These are phyloP conservation scores for Magnolia kwangsiensis DNA, from an alignment of 164 flowering plant genomes.

Conservation along the genomic window DNA sequence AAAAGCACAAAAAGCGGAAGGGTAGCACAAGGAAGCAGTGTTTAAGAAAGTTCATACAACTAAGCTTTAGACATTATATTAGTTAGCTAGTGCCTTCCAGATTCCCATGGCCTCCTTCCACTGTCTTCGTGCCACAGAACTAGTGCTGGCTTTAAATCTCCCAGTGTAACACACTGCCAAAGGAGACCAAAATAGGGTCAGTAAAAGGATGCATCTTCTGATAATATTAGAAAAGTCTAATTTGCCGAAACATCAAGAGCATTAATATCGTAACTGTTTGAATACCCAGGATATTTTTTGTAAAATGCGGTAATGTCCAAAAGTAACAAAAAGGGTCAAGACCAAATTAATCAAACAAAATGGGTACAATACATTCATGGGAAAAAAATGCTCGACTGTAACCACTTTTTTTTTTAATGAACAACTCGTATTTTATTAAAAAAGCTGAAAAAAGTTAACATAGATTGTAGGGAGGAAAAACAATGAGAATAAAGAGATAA, in stretches of 20 bases:
- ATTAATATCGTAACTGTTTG: too few relatives aligned
- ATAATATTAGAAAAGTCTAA: not conserved
- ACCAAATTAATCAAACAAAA: not conserved
- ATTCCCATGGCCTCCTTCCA: slow-evolving; percentile 62
- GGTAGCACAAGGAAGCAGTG: too few relatives aligned
- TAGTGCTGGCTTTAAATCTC: slow-evolving; percentile 78
- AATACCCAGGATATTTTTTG: not conserved
- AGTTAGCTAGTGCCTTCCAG: slow-evolving; percentile 30
- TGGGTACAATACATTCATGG: not conserved
- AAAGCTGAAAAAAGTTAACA: too few relatives aligned
- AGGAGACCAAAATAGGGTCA: slow-evolving; percentile 9
- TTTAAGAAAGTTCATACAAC: not conserved
- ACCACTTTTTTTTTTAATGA: too few relatives aligned
- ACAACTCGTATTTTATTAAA: too few relatives aligned
- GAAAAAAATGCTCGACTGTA: too few relatives aligned
- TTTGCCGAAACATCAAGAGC: not conserved
- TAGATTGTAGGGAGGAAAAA: too few relatives aligned
- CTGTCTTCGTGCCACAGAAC: slow-evolving; percentile 89
- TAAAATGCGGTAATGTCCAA: not conserved
- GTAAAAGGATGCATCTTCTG: not conserved
- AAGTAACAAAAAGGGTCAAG: not conserved
- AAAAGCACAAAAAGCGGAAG: not conserved
- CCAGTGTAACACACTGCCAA: slow-evolving; percentile 56
- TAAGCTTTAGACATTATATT: not conserved
- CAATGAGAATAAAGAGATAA: too few relatives aligned